Evolutionary conservation across 2,329 filamentous ascomycete species (phyloP).

Genomic region (Hawksworthiomyces lignivorus): DNA sequence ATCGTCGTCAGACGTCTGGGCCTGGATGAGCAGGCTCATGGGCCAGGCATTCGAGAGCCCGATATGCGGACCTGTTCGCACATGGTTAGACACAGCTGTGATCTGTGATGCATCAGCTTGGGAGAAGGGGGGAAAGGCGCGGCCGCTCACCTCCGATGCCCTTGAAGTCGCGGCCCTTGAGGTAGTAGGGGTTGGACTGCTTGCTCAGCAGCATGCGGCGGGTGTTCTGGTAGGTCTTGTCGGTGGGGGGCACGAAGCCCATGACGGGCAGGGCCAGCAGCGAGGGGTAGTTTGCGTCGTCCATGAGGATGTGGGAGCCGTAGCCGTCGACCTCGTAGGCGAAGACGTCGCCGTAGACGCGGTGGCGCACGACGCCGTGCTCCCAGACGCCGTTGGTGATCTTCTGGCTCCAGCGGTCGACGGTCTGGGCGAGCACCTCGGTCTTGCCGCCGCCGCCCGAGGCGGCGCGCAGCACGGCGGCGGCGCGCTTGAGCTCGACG

Average conservation of each 20-base stretch:
- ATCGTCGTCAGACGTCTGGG: constrained; percentile 79
- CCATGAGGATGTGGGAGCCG: constrained; percentile 75
- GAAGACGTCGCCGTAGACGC: constrained; percentile 70
- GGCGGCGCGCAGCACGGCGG: constrained; percentile 55
- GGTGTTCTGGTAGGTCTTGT: constrained; percentile 79
- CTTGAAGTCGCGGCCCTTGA: constrained; percentile 66
- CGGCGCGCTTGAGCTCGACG: constrained; percentile 71
- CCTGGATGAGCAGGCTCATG: constrained; percentile 88
- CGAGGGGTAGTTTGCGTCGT: constrained; percentile 82
- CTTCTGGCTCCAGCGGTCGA: constrained; percentile 50
- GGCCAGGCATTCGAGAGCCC: constrained; percentile 92
- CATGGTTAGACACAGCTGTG: too few relatives aligned
- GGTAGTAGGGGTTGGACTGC: constrained; percentile 78
- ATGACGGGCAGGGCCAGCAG: constrained; percentile 70
- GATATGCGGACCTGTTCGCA: constrained; percentile 48
- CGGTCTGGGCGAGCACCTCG: constrained; percentile 38
- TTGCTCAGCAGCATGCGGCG: constrained; percentile 67
- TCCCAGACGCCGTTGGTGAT: constrained; percentile 76
- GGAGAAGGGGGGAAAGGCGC: background rate
- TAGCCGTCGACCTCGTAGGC: constrained; percentile 86
- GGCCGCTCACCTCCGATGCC: constrained; percentile 79
- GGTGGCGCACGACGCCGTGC: constrained; percentile 71
- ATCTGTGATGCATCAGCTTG: too few relatives aligned
- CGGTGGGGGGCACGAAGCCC: constrained; percentile 59
- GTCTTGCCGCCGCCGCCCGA: too few relatives aligned